Evolutionary conservation across 2,329 filamentous ascomycete species (phyloP).

Genomic region (Penicillium fuscoglaucum): DNA sequence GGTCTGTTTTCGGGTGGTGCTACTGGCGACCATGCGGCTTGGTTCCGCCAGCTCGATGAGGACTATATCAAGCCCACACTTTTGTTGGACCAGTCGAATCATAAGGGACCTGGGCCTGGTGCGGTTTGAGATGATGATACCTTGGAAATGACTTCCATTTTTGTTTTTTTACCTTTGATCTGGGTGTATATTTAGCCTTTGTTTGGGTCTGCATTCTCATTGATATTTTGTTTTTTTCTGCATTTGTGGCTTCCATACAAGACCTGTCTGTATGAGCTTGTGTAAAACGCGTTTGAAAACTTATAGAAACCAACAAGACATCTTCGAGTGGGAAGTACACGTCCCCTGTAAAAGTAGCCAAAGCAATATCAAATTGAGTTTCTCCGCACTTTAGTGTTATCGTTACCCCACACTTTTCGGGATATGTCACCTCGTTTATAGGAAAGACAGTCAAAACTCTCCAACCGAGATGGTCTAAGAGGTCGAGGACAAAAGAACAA

Average conservation of each 20-base stretch:
- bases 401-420: neutral
- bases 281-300: neutral
- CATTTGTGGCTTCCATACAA: constrained; percentile 8
- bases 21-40: constrained; percentile 81
- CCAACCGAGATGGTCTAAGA: neutral
- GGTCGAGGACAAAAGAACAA: neutral
- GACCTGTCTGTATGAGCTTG: neutral
- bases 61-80: constrained; percentile 93
- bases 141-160: neutral
- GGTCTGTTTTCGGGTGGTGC: constrained; percentile 71
- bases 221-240: neutral
- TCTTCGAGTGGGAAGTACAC: neutral
- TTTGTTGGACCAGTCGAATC: constrained; percentile 68
- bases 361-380: neutral
- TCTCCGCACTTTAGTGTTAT: neutral
- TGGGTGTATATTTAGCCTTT: constrained; percentile 28
- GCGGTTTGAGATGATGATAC: constrained; percentile 34
- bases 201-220: constrained; percentile 8
- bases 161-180: constrained; percentile 14
- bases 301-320: neutral
- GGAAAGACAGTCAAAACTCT: neutral
- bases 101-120: constrained; percentile 41
- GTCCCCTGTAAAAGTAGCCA: neutral
- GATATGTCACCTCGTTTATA: neutral
- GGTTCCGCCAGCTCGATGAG: constrained; percentile 92